Evolutionary conservation across 352 stramenopile genomes (phyloP).

Genomic region (Globisporangium perplexum): DNA sequence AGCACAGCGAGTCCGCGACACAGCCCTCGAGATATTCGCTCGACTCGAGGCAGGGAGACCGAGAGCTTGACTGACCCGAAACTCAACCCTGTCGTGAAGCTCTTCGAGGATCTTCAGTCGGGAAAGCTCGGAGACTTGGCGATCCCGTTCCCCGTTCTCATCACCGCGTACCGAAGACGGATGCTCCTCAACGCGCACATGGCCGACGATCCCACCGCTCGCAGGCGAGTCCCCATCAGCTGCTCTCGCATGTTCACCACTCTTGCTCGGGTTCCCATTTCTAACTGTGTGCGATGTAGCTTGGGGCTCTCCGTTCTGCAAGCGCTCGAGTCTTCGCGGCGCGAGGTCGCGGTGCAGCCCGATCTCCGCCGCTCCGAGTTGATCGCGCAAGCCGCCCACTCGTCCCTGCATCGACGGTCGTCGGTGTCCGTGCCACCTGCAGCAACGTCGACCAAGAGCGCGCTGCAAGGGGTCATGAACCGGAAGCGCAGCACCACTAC

Average conservation of each 20-base stretch:
- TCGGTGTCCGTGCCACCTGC: background rate
- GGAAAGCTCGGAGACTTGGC: constrained; percentile 72
- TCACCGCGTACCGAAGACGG: constrained; percentile 68
- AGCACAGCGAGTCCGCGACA: background rate
- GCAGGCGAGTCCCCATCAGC: constrained; percentile 4
- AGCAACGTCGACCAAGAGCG: background rate
- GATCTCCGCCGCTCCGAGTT: constrained; percentile 5
- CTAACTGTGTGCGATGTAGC: constrained; percentile 2
- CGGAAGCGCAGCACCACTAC: background rate
- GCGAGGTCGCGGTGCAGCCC: constrained; percentile 13
- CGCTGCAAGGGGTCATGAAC: background rate
- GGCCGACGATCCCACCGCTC: constrained; percentile 46
- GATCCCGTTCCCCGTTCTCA: constrained; percentile 70
- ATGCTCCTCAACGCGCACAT: constrained; percentile 86
- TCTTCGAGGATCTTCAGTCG: constrained; percentile 75
- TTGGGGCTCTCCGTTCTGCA: constrained; percentile 27
- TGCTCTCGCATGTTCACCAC: background rate
- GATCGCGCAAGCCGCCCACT: constrained; percentile 1
- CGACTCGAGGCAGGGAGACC: background rate
- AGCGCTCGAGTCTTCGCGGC: constrained; percentile 53
- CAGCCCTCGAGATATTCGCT: background rate
- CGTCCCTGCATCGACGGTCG: constrained; percentile 6
- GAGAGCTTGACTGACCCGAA: background rate
- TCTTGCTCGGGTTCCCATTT: background rate
- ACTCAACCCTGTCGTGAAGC: constrained; percentile 59